Evolutionary conservation across 441 rosid species (phyloP), one percentile per base, ranked within the genome.

Genomic region (Cnidoscolus chayamansa): DNA sequence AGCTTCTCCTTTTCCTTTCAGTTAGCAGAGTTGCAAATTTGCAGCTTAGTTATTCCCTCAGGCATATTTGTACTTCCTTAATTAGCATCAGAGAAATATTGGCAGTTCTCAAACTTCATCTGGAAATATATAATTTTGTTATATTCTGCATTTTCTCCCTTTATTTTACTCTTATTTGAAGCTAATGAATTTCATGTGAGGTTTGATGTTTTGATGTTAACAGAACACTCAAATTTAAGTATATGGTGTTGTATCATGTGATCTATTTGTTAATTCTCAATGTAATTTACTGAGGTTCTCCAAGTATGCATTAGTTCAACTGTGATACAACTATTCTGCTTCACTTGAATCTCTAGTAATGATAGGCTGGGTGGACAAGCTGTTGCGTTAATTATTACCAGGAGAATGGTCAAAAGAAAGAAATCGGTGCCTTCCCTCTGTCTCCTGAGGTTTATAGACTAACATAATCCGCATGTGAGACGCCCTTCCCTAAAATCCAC

Each of bases 11-110:
- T 50, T 16, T 15, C n/a, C 17, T 50, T 50, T 30, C 58, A 53
- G 17, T 53, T 64, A 25, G 48, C 49, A 0, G 13, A 49, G 66
- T 49, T 66, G 71, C 72, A 59, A 19, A 72, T 64, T 9, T 58
- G 19, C 61, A 57, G 19, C 8, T 35, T 16, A 25, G 0, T 19
- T 50, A n/a, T 48, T 59, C 71, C 55, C 63, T 40, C 54, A 75
- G 66, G 10, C 17, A 40, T 54, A 49, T 54, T 48, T 43, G 2
- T 17, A 45, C 59, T 50, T 68, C 12, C 37, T 60, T 53, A 31
- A 54, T 31, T 61, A 74, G 43, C 49, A 58, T 47, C 40, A 62
- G 49, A 63, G 10, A 2, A 53, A 43, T 13, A 43, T 30, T 64
- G 70, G 35, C 17, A 50, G 19, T 30, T 11, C 49, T 32, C n/a